These are phyloP conservation scores for Saccharomyces pastorianus DNA, from an alignment of 1,139 yeast genomes.

Conservation along the genomic window DNA sequence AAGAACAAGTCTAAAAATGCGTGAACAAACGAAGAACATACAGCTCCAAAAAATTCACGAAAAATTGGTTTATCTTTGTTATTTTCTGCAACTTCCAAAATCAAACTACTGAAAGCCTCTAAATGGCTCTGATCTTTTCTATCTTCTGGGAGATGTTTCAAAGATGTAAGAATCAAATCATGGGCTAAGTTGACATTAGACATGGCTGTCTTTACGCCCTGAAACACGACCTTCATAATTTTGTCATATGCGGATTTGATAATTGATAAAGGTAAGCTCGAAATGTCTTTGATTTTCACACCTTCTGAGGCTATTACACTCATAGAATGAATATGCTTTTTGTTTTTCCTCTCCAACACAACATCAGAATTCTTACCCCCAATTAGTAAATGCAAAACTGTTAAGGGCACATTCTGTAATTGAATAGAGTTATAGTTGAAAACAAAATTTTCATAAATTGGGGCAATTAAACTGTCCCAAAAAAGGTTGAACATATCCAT, in stretches of 20 bases:
- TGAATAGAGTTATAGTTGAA: conserved; percentile 5
- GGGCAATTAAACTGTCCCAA: conserved; percentile 15
- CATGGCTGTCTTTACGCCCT: not conserved
- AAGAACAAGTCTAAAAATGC: not conserved
- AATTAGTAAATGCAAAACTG: conserved; percentile 6
- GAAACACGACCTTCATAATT: not conserved
- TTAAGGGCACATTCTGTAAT: conserved; percentile 5
- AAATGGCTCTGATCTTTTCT: not conserved
- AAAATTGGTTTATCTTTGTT: conserved; percentile 2
- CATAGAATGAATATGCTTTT: conserved; percentile 11
- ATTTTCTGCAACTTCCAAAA: conserved; percentile 6
- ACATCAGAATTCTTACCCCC: conserved; percentile 4
- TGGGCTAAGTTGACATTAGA: not conserved
- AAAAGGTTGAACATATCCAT: conserved; percentile 6
- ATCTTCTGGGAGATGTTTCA: not conserved
- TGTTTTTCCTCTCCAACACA: not conserved
- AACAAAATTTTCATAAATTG: conserved; percentile 8
- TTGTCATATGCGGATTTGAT: not conserved
- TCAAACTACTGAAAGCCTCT: conserved; percentile 4
- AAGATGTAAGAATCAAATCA: not conserved
- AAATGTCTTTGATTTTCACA: conserved; percentile 12
- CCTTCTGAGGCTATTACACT: conserved; percentile 20
- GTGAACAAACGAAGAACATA: not conserved
- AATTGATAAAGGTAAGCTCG: conserved; percentile 6
- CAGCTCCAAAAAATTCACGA: not conserved